phyloP scores from a whole-genome alignment of 2,329 filamentous ascomycete genomes.

The Venturia asperata region DNA sequence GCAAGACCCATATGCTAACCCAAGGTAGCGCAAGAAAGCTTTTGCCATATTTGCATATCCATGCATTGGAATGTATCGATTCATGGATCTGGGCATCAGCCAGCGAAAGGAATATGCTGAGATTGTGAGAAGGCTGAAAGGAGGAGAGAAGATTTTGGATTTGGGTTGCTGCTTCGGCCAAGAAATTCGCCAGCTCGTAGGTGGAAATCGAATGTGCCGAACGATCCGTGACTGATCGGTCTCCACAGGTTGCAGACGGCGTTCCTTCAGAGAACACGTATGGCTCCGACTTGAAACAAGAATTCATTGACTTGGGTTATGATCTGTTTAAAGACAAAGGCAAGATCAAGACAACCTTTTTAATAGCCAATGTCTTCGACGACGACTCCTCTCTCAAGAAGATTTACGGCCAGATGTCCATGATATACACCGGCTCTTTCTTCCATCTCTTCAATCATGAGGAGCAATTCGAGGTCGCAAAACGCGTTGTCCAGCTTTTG shows the following conservation, averaged over 20 bases:
- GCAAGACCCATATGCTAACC: neutral
- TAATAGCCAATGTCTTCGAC: conserved; percentile 45
- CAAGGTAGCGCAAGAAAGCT: conserved; percentile 12
- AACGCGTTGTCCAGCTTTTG: conserved; percentile 30
- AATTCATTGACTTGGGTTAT: conserved; percentile 50
- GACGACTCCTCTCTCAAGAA: conserved; percentile 26
- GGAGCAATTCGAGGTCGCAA: conserved; percentile 29
- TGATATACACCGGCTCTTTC: conserved; percentile 37
- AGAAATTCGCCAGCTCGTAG: conserved; percentile 38
- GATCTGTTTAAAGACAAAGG: conserved; percentile 29
- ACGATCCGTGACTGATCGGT: neutral
- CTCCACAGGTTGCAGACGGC: conserved; percentile 23
- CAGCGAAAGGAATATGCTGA: conserved; percentile 28
- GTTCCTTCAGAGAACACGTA: conserved; percentile 34
- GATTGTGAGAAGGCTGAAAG: conserved; percentile 30
- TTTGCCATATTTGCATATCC: conserved; percentile 27
- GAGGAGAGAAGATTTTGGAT: conserved; percentile 35
- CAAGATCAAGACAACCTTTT: conserved; percentile 43
- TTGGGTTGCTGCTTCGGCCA: conserved; percentile 42
- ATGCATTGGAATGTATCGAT: conserved; percentile 33
- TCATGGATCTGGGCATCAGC: conserved; percentile 30
- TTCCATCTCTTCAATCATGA: conserved; percentile 38
- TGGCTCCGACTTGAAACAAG: conserved; percentile 34
- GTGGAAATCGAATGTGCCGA: neutral
- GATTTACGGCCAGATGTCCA: conserved; percentile 30